A percentile compares a stretch with the other conserved stretches of the same genome.
phyloP scores from a whole-genome alignment of 306 rosid genomes.

The Leucaena leucocephala region DNA sequence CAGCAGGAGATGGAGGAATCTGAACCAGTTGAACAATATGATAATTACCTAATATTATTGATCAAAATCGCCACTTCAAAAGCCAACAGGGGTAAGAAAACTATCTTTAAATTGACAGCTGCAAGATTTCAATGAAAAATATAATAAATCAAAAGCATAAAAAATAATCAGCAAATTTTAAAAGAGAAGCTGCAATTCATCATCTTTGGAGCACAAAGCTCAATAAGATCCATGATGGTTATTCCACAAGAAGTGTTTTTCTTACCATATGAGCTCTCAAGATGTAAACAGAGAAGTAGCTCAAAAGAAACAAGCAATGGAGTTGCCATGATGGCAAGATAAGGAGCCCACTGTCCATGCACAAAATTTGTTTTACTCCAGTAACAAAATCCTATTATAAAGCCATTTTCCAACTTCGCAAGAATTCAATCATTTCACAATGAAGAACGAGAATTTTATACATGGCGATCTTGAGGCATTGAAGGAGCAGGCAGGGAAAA shows the following conservation, averaged over 20 bases:
- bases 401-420: conserved; percentile 35
- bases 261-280: conserved; percentile 66
- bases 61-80: conserved; percentile 73
- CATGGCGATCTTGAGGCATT: conserved; percentile 76
- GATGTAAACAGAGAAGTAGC: conserved; percentile 81
- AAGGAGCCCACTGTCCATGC: conserved; percentile 90
- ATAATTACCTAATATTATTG: conserved; percentile 77
- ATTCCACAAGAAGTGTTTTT: conserved; percentile 27
- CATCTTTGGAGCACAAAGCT: not conserved
- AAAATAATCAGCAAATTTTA: conserved; percentile 7
- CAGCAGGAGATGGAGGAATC: conserved; percentile 8
- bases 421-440: not conserved
- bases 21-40: conserved; percentile 14
- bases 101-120: conserved; percentile 80
- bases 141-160: conserved; percentile 7
- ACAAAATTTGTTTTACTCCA: conserved; percentile 36
- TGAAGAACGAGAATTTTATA: conserved; percentile 43
- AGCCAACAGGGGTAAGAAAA: conserved; percentile 72
- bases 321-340: conserved; percentile 75
- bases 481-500: conserved; percentile 93
- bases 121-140: conserved; percentile 45
- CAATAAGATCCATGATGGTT: conserved; percentile 17
- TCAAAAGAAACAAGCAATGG: conserved; percentile 92
- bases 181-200: conserved; percentile 19
- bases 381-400: conserved; percentile 18